Evolutionary conservation across 1,284 basidiomycete species (phyloP), one percentile per base, ranked within the genome.

Genomic region (Microbotryum lychnidis-dioicae): DNA sequence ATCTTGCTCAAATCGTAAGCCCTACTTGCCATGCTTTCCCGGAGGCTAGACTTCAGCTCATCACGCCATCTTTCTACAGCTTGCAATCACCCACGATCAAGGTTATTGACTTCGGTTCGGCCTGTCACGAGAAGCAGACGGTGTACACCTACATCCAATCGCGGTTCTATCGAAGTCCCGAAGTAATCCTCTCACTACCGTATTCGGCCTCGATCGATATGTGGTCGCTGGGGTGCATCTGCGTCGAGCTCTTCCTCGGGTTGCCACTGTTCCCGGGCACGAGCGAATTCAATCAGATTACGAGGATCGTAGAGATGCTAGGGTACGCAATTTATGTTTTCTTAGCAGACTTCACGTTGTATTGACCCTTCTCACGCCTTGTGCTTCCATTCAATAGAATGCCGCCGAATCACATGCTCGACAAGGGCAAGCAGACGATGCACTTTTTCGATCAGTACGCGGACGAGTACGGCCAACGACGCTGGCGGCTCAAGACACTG

Each of bases 131-230:
- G 77, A 86, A 91, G 71, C 92, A 97, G 77, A 99, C 94, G 6
- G 93, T 98, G 51, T 98, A 98, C 76, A 98, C 96, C 2, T 99
- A 99, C 77, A 98, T 99, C 74, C 94, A 98, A 75, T 97, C 93
- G 10, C 84, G 94, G 54, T 98, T 98, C 79, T 99, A 99, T 75
- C 89, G 96, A 48, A 96, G 91, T 5, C 96, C 94, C 6, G 96
- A 99, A 78, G 96, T 99, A 29, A 80, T 99, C 18, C 81, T 99
- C 25, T 93, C 93, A 25, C 83, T 97, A 73, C 87, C 93, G 5
- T 98, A 99, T 76, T 93, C 87, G 42, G 86, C 91, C 18, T 82
- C 91, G 23, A 94, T 94, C 75, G 91, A 94, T 75, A 91, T 94
- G 88, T 94, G 91, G 91, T 91, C 88, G 29, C 76, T 94, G 60